phyloP scores from a whole-genome alignment of 805 yeast genomes.

The Candida silvicultrix region DNA sequence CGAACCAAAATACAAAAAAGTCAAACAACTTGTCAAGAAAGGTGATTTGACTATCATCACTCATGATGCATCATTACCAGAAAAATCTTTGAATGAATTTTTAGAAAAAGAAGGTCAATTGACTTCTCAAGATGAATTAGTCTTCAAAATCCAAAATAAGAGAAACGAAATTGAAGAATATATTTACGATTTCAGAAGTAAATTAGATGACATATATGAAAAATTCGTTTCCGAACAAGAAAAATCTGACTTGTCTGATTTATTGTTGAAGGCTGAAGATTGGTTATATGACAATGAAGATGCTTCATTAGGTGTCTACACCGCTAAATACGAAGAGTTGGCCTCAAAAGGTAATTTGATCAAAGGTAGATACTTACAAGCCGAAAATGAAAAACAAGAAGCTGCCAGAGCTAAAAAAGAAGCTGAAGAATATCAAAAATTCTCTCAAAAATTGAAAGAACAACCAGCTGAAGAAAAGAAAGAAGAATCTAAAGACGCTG shows the following conservation, averaged over 20 bases:
- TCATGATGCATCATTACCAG: constrained; percentile 57
- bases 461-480: constrained; percentile 19
- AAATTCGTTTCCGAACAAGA: constrained; percentile 88
- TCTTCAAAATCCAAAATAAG: constrained; percentile 97
- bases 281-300: constrained; percentile 99
- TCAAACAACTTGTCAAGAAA: constrained; percentile 91
- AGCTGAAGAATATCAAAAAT: constrained; percentile 55
- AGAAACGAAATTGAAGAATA: constrained; percentile 98
- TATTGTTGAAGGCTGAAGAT: constrained; percentile 85
- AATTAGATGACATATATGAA: constrained; percentile 86
- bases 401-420: constrained; percentile 82
- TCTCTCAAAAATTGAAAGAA: constrained; percentile 26
- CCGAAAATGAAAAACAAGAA: constrained; percentile 93
- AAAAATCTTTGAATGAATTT: constrained; percentile 45
- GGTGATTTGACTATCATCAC: constrained; percentile 62
- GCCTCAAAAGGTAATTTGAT: constrained; percentile 92
- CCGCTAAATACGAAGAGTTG: constrained; percentile 96
- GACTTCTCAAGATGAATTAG: constrained; percentile 88
- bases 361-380: constrained; percentile 89
- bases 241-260: constrained; percentile 67
- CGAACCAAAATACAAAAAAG: constrained; percentile 83
- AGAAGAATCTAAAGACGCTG: constrained; percentile 24
- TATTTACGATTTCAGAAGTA: constrained; percentile 95
- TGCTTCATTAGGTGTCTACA: constrained; percentile 91
- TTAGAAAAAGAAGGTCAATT: constrained; percentile 82